Base-by-base conservation (phyloP, 345 rosid genomes). In the Lumnitzera littorea region DNA sequence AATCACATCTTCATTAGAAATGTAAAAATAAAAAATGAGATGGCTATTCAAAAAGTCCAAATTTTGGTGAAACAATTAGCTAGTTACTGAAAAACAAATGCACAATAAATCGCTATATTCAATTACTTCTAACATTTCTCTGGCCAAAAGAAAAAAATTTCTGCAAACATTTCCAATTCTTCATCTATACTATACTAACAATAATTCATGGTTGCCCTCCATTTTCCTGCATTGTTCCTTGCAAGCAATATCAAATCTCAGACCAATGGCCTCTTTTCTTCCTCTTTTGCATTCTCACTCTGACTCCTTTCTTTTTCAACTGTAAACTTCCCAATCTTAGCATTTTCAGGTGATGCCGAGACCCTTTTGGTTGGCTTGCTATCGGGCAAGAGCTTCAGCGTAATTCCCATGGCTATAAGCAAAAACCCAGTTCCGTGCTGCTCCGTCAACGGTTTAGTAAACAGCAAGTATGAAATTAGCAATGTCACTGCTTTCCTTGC, bases 401-500 rank as follows among this genome's bases (percentile, higher is more conserved):
- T 66, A 60, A 91, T 86, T 46, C 96, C 90, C 95, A 91, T 84
- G 15, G 82, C 80, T 47, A 88, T 88, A 47, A 89, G 73, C 50
- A 91, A 54, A 50, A 88, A 84, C 7, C 96, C 95, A 0, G 86
- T 81, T 23, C 88, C 84, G 58, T 88, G 96, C 51, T 86, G 98
- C 29, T 76, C 96, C 0, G 96, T 88, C 41, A 91, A 69, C 8
- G 96, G 91, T 70, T 91, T 91, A 4, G 98, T 88, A 71, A 91
- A 91, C 64, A 91, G 83, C 78, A 88, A 65, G 81, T 86, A 91
- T 2, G 98, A 91, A 1, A 91, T 72, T 60, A 91, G 64, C 68
- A 86, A 76, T 3, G 98, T 88, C 48, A 86, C 95, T 0, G 95
- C 82, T 66, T 83, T 86, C 58, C 84, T 83, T 9, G 89, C 85